Evolutionary conservation across 208 protist genomes (phyloP).

Genomic region (Tetramitus jugosus): DNA sequence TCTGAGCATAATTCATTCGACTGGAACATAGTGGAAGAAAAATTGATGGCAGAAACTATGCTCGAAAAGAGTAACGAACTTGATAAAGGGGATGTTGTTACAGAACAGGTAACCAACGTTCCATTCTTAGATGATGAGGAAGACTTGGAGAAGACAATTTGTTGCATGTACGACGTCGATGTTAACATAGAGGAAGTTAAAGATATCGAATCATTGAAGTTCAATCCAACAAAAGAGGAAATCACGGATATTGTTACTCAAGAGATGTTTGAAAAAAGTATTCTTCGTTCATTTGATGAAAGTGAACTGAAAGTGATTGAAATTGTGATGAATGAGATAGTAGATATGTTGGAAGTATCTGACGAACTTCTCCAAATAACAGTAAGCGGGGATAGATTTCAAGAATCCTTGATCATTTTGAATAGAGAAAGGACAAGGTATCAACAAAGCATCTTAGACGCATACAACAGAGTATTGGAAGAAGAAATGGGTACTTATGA

Average conservation of each 20-base stretch:
- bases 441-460: too few species aligned
- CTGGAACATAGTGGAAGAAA: too few species aligned
- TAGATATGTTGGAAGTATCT: neutral
- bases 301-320: neutral
- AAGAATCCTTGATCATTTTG: neutral
- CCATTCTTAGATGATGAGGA: too few species aligned
- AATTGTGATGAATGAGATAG: neutral
- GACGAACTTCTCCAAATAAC: neutral
- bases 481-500: too few species aligned
- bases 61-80: too few species aligned
- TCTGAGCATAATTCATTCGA: too few species aligned
- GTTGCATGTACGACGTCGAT: neutral
- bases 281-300: neutral
- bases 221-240: neutral
- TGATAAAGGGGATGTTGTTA: too few species aligned
- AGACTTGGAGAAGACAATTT: neutral
- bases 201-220: neutral
- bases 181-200: neutral
- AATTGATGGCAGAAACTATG: too few species aligned
- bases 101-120: too few species aligned
- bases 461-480: too few species aligned
- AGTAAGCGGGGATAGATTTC: neutral
- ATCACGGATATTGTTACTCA: neutral
- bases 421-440: neutral
- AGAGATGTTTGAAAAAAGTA: neutral